Percentiles rank a stretch among this genome's conserved stretches.
phyloP scores from a whole-genome alignment of 129 eudicot genomes.

The Chrysanthemum lavandulifolium region DNA sequence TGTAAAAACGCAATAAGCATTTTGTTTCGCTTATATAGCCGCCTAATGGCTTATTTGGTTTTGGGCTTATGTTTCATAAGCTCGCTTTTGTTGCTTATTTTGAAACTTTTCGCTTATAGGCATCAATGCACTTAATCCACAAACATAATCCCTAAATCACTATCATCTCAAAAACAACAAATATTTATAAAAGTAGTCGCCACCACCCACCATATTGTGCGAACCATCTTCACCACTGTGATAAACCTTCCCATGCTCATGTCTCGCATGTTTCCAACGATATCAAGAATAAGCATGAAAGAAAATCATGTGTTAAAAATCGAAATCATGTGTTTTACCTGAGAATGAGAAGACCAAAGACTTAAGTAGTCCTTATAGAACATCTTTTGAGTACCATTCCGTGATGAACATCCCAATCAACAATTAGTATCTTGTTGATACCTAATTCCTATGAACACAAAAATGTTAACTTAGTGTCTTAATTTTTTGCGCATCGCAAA shows the following conservation, averaged over 20 bases:
- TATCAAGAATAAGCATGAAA: constrained; percentile 13
- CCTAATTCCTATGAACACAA: constrained; percentile 58
- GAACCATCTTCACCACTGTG: constrained; percentile 83
- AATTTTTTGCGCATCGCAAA: too few relatives aligned
- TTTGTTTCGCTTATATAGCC: too few relatives aligned
- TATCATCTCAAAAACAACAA: too few relatives aligned
- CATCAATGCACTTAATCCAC: too few relatives aligned
- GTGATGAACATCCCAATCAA: constrained; percentile 99
- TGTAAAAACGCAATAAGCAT: too few relatives aligned
- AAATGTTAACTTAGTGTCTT: too few relatives aligned
- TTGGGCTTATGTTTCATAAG: too few relatives aligned
- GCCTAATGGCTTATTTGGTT: too few relatives aligned
- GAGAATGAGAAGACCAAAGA: constrained; percentile 97
- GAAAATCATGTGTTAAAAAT: background rate
- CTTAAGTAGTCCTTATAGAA: constrained; percentile 84
- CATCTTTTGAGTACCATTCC: constrained; percentile 97
- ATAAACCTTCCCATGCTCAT: constrained; percentile 74
- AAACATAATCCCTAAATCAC: too few relatives aligned
- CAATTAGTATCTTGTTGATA: constrained; percentile 69
- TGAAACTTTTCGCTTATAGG: too few relatives aligned
- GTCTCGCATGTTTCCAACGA: constrained; percentile 43
- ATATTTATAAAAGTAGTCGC: too few relatives aligned
- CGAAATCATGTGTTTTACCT: constrained; percentile 40
- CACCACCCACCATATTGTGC: constrained; percentile 79
- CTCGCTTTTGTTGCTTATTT: too few relatives aligned